Base-by-base conservation (phyloP, 1,139 yeast species). In the Candida dubliniensis region DNA sequence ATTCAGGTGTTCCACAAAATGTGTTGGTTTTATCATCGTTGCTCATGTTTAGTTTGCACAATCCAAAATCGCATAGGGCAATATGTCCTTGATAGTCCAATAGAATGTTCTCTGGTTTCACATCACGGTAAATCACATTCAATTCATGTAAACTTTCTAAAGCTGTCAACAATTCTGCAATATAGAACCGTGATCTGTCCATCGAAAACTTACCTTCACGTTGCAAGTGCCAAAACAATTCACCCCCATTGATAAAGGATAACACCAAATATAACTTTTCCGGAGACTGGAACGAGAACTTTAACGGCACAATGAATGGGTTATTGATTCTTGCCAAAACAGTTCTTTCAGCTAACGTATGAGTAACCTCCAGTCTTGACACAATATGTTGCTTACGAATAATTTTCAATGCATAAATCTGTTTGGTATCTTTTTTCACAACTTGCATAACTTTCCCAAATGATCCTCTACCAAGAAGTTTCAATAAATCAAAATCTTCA, bases 371-470 rank as follows among this genome's bases (percentile, higher is more conserved):
- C 69, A 90, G 83, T 59, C 96, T 81, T 13, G 96, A 87, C 29
- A 93, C 95, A 55, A 93, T 89, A 61, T 93, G 96, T 24, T 95
- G 90, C 62, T 93, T 93, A 55, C 98, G 78, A 52, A 93, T 82
- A 0, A 97, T 90, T 63, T 93, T 93, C 61, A 93, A 73, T 2
- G 99, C 99, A 64, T 93, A 93, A 32, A 93, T 84, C 61, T 91
- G 95, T 52, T 86, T 86, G 9, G 99, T 93, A 65, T 93, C 98
- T 56, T 87, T 87, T 68, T 93, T 93, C 47, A 90, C 83, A 37
- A 93, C 99, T 66, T 93, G 99, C 98, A 93, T 93, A 46, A 93
- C 99, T 66, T 95, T 93, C 44, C 99, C 99, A 66, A 93, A 95
- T 2, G 97, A 89, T 2, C 99, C 99, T 63, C 93, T 93, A 38